Base-by-base conservation (phyloP, 1,284 basidiomycete genomes). In the Anthracocystis panici-leucophaei region DNA sequence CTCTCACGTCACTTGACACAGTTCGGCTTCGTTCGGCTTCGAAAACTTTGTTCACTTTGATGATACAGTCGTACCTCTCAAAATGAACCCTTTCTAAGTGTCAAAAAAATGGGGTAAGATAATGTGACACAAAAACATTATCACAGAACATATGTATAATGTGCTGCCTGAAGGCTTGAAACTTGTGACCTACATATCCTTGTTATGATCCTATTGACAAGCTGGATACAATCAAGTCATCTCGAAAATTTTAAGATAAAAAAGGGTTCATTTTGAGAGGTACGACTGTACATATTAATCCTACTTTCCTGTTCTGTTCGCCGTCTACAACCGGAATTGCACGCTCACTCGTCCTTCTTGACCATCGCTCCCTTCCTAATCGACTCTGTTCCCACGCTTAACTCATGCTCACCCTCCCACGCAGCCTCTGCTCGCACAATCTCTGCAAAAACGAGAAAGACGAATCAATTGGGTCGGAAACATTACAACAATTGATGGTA, bases 401-500 rank as follows among this genome's bases (percentile, higher is more conserved):
- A 6, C 53, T 23, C 29, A 21, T 11, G 29, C 20, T 44, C 27
- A n/a, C 3, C 33, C 31, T 45, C 40, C 5, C 29, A 29, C 23
- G 5, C 38, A 54, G 2, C 23, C 23, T 42, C 40, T 23, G 23
- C 25, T 35, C 31, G 12, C 33, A 20, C n/a, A 35, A 52, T 16
- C 25, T 23, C 20, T 5, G 27, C 21, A 51, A 18, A 27, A 25
- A 40, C 16, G 35, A 38, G 1, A 11, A n/a, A 41, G 35, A 16
- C 35, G 14, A 16, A 3, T 38, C 51, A 20, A 38, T 40, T 52
- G 35, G 50, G 35, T 25, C 20, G 14, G 14, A 33, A 10, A 40
- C 50, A 52, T 21, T 18, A 52, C 50, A 40, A 27, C 50, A 52
- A 20, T 52, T 52, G 35, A 38, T 40, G 35, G 33, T 52, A 52